Evolutionary conservation across 2,329 filamentous ascomycete genomes (phyloP).

Genomic region (Fusarium metavorans): DNA sequence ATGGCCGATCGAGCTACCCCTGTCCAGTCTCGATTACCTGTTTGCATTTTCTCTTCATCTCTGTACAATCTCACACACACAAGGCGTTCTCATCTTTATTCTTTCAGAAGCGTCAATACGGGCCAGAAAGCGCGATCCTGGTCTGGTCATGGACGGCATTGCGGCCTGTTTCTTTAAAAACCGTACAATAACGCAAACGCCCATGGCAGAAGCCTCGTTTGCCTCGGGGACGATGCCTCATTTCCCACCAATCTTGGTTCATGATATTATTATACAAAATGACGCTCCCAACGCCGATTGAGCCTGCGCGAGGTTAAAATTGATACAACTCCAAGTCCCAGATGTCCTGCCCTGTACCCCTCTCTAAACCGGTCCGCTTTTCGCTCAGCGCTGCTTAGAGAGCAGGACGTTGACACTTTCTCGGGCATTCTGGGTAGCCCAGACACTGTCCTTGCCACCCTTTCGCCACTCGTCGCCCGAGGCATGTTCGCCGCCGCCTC

Average conservation of each 20-base stretch:
- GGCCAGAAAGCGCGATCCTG: constrained; percentile 20
- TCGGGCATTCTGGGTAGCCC: constrained; percentile 68
- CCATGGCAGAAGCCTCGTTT: constrained; percentile 17
- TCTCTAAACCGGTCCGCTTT: background rate
- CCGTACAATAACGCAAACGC: constrained; percentile 23
- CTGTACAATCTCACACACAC: constrained; percentile 25
- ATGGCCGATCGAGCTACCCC: constrained; percentile 4
- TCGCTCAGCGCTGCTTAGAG: constrained; percentile 59
- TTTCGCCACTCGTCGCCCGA: constrained; percentile 77
- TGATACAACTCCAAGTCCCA: constrained; percentile 39
- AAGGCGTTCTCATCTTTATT: constrained; percentile 24
- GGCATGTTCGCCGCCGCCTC: constrained; percentile 68
- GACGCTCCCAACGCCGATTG: constrained; percentile 42
- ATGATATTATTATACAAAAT: constrained; percentile 45
- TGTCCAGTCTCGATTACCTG: background rate
- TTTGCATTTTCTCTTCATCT: background rate
- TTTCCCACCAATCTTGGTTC: constrained; percentile 29
- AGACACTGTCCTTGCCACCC: constrained; percentile 66
- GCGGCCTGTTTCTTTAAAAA: constrained; percentile 16
- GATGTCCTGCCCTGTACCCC: constrained; percentile 11
- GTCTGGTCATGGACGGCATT: constrained; percentile 28
- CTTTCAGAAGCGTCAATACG: constrained; percentile 11
- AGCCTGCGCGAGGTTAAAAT: constrained; percentile 36
- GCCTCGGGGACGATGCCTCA: constrained; percentile 17
- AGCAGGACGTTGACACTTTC: constrained; percentile 74